Percentiles rank a stretch among this genome's conserved stretches.
Evolutionary conservation across 805 yeast species (phyloP).

Genomic region (Candida xiaguanensis): DNA sequence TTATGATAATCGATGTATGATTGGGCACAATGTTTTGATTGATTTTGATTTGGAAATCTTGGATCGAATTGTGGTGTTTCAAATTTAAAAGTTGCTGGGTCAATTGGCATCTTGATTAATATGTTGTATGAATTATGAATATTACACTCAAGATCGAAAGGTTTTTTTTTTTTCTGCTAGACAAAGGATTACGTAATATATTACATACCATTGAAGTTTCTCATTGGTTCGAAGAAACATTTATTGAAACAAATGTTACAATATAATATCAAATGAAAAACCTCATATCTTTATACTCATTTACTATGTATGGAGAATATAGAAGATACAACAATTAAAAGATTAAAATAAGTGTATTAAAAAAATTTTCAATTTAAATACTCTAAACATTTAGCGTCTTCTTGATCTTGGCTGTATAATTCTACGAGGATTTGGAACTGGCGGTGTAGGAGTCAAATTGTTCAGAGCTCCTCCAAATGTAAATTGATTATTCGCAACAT

Average conservation of each 20-base stretch:
- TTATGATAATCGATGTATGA: constrained; percentile 97
- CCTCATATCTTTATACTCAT: too few relatives aligned
- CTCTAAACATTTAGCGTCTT: constrained; percentile 3
- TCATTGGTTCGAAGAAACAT: constrained; percentile 7
- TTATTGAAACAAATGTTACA: not conserved
- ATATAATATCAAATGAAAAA: not conserved
- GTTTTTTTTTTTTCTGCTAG: constrained; percentile 2
- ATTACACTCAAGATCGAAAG: constrained; percentile 1
- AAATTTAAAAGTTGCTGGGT: constrained; percentile 37
- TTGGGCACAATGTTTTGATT: constrained; percentile 98
- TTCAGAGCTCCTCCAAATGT: constrained; percentile 9
- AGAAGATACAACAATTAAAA: too few relatives aligned
- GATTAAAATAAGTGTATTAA: too few relatives aligned
- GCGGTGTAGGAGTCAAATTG: constrained; percentile 9
- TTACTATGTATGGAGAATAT: too few relatives aligned
- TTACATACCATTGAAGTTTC: not conserved
- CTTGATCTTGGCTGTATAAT: constrained; percentile 8
- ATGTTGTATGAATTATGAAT: not conserved
- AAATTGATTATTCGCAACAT: not conserved
- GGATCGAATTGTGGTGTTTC: constrained; percentile 65
- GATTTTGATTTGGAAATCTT: constrained; percentile 96
- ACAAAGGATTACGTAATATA: not conserved
- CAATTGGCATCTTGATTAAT: constrained; percentile 28
- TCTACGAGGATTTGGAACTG: constrained; percentile 9
- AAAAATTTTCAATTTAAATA: too few relatives aligned